Base-by-base conservation (phyloP, 202 grass and related monocot species). In the Schoenoplectus tabernaemontani region DNA sequence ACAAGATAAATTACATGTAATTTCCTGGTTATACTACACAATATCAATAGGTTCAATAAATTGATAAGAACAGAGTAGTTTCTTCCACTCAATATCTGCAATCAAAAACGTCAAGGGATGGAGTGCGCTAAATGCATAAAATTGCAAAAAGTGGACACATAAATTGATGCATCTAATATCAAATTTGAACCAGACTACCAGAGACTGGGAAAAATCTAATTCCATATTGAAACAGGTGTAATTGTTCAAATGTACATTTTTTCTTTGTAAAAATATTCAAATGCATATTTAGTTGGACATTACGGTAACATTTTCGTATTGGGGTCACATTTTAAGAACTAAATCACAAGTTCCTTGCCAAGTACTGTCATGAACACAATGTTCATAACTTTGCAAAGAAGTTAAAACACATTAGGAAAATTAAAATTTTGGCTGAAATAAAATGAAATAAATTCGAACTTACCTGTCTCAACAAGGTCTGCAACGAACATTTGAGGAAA, bases 381-480 rank as follows among this genome's bases (percentile, higher is more conserved):
- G 7, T 5, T 9, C 26, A 44, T 44, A 15, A 69, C 38, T 44
- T 46, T 23, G 19, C 8, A 69, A 46, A 24, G 65, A 8, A 46
- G 65, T 11, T 20, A 19, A 43, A 15, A 70, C 10, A 70, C 10
- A 44, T 15, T n/a, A 26, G 19, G 39, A 3, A 46, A 71, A 44
- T 24, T 23, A 71, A 47, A 3, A 4, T 46, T 46, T 71, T 71
- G 30, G 41, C 10, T 46, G n/a, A 24, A 16, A 71, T 28, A 24
- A 71, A 53, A 15, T 62, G 59, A 62, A 33, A 33, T 62, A 15
- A 63, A 32, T 17, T 63, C 5, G 26, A 63, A 63, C 47, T 78
- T 33, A 80, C 78, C 59, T n/a, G 59, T 80, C 59, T 80, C 78
- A 47, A 65, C 7, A 11, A 80, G 39, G 15, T 80, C 23, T 36